Base-by-base conservation (phyloP, 1,284 basidiomycete genomes). In the Cronartium ribicola region DNA sequence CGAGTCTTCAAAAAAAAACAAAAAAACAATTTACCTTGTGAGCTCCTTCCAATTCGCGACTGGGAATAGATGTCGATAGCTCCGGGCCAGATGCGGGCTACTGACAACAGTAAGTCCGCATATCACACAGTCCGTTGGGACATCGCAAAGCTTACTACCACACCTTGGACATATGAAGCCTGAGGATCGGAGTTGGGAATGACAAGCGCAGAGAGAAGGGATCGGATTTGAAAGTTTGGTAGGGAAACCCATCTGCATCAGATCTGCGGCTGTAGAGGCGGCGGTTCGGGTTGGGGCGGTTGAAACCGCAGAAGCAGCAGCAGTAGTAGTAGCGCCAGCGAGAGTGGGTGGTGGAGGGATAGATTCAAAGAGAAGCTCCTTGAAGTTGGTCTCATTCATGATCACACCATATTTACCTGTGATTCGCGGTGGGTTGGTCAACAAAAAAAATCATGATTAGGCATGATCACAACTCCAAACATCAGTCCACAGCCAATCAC, bases 221-320 rank as follows among this genome's bases (percentile, higher is more conserved):
- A 91, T 89, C 0, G 89, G 87, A 77, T 89, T 89, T 0, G 91
- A 90, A n/a, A 96, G 84, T 60, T 92, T 88, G 17, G 90, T 92
- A 0, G 93, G 96, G 82, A 99, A 99, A 3, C 95, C 95, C 94
- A 99, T 98, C 85, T 96, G 90, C 88, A 99, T 94, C 51, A 99
- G 84, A 82, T 98, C 94, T 0, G 76, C 57, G 17, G 71, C 41
- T 13, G 46, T 48, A n/a, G 46, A 41, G 11, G 46, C 44, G 13
- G 29, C 66, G 43, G 37, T 51, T 63, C 91, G 90, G 0, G 88
- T 87, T 14, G 87, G 87, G 51, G 29, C 17, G 44, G 17, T 55
- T 55, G 51, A n/a, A n/a, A n/a, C n/a, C n/a, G n/a, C n/a, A n/a
- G n/a, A n/a, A n/a, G n/a, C n/a, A 68, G 89, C 88, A 11, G 84